Evolutionary conservation across 352 stramenopile species (phyloP), one percentile per base, ranked within the genome.

Genomic region (Phytopythium cucurbitacearum): DNA sequence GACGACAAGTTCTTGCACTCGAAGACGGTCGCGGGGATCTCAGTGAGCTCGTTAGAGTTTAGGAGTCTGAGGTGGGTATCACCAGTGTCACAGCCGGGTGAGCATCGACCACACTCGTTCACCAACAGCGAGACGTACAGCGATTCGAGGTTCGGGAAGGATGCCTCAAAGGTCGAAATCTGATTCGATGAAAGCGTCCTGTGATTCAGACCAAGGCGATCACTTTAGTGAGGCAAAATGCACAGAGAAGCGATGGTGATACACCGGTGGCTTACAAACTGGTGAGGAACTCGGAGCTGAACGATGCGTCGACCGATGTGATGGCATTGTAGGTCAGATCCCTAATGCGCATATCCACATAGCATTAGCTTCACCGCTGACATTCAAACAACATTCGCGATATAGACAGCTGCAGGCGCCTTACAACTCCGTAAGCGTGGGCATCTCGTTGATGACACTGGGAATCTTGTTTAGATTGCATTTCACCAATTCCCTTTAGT

Each of bases 131-230:
- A 28, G 1, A 50, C 75, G 46, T 69, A 86, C 76, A 87, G 59
- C 4, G 65, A 73, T 21, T 66, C 68, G 37, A 87, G 50, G 40
- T 65, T 70, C 5, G 70, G 57, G 44, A 81, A 85, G 5, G 51
- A 48, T 16, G 58, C 76, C 37, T 82, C 60, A 48, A 82, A 87
- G n/a, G 32, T 69, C 5, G 52, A 63, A 11, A 75, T 50, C 11
- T 55, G 66, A 48, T 76, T 80, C n/a, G 34, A 64, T 28, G 64
- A 75, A 37, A 75, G 40, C 50, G 16, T 9, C 37, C 40, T 45
- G 38, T 38, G 15, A 28, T 28, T 28, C 21, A 28, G 21, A 28
- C 2, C 21, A 28, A 28, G 21, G 21, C 21, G 21, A 28, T 28
- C 21, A 28, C 21, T 28, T 28, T 28, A 28, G 21, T 28, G 21